Conservation (phyloP, 768 basidiomycete species). For the Russula vinacea region DNA sequence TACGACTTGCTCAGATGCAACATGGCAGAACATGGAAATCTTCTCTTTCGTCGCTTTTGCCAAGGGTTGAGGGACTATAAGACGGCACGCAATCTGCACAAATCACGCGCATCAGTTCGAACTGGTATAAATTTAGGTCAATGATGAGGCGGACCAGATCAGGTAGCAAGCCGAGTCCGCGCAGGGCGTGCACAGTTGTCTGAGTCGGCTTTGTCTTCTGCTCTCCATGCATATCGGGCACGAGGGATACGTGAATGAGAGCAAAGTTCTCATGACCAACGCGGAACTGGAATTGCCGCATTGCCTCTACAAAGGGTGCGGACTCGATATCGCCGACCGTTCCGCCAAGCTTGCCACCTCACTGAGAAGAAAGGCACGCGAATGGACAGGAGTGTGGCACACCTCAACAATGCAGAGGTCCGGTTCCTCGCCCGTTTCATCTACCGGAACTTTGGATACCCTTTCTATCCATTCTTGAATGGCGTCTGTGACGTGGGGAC, state of each 20-base stretch:
- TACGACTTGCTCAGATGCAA: slow-evolving; percentile 81
- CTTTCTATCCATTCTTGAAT: slow-evolving; percentile 99
- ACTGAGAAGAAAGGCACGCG: background rate
- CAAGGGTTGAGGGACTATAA: slow-evolving; percentile 77
- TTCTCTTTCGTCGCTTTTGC: slow-evolving; percentile 85
- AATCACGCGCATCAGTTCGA: slow-evolving; percentile 3
- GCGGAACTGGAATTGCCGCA: slow-evolving; percentile 99
- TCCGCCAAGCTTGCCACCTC: slow-evolving; percentile 71
- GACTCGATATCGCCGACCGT: slow-evolving; percentile 99
- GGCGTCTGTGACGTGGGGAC: slow-evolving; percentile 93
- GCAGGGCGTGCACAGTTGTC: slow-evolving; percentile 89
- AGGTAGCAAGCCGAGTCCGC: slow-evolving; percentile 88
- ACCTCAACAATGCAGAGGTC: slow-evolving; percentile 99
- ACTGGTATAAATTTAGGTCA: background rate
- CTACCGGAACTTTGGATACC: slow-evolving; percentile 90
- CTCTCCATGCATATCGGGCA: slow-evolving; percentile 98
- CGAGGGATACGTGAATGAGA: slow-evolving; percentile 92
- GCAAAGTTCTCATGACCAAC: slow-evolving; percentile 97
- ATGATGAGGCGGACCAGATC: slow-evolving; percentile 68
- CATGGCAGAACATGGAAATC: slow-evolving; percentile 99
- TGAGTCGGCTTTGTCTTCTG: slow-evolving; percentile 99
- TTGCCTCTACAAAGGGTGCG: slow-evolving; percentile 95
- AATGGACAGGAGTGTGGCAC: slow-evolving; percentile 23
- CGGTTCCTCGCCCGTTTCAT: slow-evolving; percentile 87
- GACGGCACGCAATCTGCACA: slow-evolving; percentile 84